Evolutionary conservation across 2,329 filamentous ascomycete species (phyloP), one percentile per base, ranked within the genome.

Genomic region (Pezicula neosporulosa): DNA sequence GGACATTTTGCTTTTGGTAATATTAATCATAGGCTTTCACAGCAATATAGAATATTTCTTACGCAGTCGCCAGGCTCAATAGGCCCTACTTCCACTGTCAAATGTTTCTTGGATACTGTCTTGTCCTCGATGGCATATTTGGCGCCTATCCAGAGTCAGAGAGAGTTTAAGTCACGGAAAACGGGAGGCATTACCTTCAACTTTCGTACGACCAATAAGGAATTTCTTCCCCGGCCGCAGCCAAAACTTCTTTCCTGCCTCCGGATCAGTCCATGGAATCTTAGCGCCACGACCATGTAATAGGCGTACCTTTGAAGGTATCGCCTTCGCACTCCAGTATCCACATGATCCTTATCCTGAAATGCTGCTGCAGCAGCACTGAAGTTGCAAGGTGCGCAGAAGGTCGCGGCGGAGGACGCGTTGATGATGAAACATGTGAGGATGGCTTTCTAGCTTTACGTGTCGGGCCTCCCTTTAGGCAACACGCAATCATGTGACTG

Each of bases 81-180:
- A 0, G 72, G 61, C 44, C 79, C 82, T 6, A 97, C 83, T 39
- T 83, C 78, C 47, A 99, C 85, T 30, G 85, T 85, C 57, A 97
- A 73, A 70, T 99, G 94, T 64, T 94, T 90, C 51, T 93, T 81
- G 30, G 94, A 99, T 45, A 99, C 89, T 1, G 86, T 87, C 63
- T 88, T 89, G 63, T 94, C 81, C 6, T 86, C 81, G 59, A 96
- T 88, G 21, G 81, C 83, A 59, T 89, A 72, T 62, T 80, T 82
- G 3, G 82, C 82, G 49, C 81, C 86, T 89, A 42, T 33, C 30
- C 37, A 33, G 49, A 48, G 47, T 50, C 38, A 39, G 52, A 28
- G 42, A 51, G 52, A 56, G 37, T 45, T 36, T 16, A 43, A 24
- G 41, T 37, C 16, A 39, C 8, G n/a, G 18, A 49, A 10, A 58